These are phyloP conservation scores for Barnettozyma populi DNA, from an alignment of 805 yeast genomes.

Conservation along the genomic window DNA sequence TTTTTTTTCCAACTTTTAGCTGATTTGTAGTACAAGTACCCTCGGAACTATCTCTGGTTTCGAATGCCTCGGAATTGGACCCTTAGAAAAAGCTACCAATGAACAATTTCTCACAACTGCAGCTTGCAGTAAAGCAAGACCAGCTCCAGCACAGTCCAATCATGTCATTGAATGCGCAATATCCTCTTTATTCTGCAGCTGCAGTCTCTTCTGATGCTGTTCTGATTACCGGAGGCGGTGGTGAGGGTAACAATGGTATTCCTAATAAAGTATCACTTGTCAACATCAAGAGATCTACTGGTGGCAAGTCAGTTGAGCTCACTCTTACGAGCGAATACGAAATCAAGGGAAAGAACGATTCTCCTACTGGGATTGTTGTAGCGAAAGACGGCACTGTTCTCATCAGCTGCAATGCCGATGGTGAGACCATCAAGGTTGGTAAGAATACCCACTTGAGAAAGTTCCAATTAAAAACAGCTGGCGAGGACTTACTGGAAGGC, in stretches of 20 bases:
- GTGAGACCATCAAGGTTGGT: slow-evolving; percentile 51
- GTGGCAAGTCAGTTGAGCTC: slow-evolving; percentile 25
- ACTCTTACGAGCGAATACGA: slow-evolving; percentile 60
- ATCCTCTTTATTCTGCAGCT: slow-evolving; percentile 77
- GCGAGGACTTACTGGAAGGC: slow-evolving; percentile 50
- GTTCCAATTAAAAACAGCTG: slow-evolving; percentile 32
- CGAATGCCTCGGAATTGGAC: neutral
- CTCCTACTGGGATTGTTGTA: slow-evolving; percentile 79
- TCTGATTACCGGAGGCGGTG: slow-evolving; percentile 90
- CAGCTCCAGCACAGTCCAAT: neutral
- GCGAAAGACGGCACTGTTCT: slow-evolving; percentile 41
- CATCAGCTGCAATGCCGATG: slow-evolving; percentile 72
- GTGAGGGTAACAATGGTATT: slow-evolving; percentile 86
- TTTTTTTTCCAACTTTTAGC: too few relatives aligned
- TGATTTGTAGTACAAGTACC: neutral
- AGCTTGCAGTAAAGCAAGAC: too few relatives aligned
- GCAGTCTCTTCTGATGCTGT: slow-evolving; percentile 58
- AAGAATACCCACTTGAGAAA: slow-evolving; percentile 69
- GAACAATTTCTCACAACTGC: too few relatives aligned
- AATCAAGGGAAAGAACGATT: slow-evolving; percentile 63
- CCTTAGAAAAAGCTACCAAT: neutral
- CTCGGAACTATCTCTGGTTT: neutral
- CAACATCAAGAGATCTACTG: slow-evolving; percentile 44
- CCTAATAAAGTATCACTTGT: slow-evolving; percentile 76
- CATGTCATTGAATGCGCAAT: slow-evolving; percentile 20